phyloP scores from a whole-genome alignment of 139 green algal species.

The Zygnema cylindricum region DNA sequence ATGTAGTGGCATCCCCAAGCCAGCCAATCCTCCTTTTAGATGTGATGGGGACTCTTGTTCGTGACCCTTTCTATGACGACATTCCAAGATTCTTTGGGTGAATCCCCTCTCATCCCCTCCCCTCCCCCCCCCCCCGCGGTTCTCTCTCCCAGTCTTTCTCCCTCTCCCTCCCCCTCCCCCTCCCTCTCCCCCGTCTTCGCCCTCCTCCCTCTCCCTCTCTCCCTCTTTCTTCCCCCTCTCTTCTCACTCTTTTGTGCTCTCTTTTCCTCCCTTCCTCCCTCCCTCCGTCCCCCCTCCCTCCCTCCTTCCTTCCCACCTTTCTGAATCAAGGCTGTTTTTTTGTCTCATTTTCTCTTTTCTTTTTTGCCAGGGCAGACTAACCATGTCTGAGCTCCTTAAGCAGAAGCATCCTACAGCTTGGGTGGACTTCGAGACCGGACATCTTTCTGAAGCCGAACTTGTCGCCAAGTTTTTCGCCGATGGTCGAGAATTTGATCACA shows the following conservation, averaged over 20 bases:
- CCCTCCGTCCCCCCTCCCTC: background rate
- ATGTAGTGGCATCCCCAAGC: background rate
- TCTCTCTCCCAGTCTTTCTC: background rate
- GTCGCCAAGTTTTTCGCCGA: conserved; percentile 83
- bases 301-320: background rate
- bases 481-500: conserved; percentile 71
- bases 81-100: no score
- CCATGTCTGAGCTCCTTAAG: conserved; percentile 74
- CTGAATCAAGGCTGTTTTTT: no score
- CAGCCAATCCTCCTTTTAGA: background rate
- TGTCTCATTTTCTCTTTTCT: no score
- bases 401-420: conserved; percentile 85
- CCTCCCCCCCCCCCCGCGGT: background rate
- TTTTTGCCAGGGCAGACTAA: conserved; percentile 35
- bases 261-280: background rate
- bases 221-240: background rate
- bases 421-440: conserved; percentile 83
- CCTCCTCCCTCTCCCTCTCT: background rate
- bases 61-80: background rate
- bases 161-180: background rate
- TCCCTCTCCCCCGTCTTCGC: background rate
- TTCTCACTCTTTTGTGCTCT: background rate
- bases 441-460: conserved; percentile 76
- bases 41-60: background rate
- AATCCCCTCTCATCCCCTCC: background rate